Evolutionary conservation across 345 rosid genomes (phyloP), one percentile per base, ranked within the genome.

Genomic region (Ceriops zippeliana): DNA sequence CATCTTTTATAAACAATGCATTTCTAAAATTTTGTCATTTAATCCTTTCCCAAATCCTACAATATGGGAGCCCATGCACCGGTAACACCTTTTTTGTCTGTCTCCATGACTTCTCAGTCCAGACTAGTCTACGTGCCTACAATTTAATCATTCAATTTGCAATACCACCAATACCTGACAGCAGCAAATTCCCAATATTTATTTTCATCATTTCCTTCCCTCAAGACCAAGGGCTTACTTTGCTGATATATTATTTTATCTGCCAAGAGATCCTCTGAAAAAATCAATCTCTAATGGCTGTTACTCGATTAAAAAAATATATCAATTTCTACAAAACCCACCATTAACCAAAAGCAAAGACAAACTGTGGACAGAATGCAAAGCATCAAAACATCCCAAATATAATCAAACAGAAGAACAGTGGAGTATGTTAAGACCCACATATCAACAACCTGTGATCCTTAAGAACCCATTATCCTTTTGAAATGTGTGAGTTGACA

Each of bases 371-470:
- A 4, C 24, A 6, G n/a, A 22, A 6, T 21, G 24, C 26, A 21
- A 54, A 37, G 28, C 24, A 11, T 46, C 2, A 24, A 34, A 57
- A 10, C 37, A 8, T 3, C 22, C 2, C 3, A 27, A 20, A 3
- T 34, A 26, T 11, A 56, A 56, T 22, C 64, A 22, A 31, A 1
- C 32, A 31, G 7, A 62, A 19, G 46, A 53, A 24, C 68, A 77
- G 53, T 34, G 42, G 37, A 7, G 52, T 22, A 27, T 67, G 51
- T 6, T 3, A 1, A 17, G 52, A 32, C 15, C 47, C n/a, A 54
- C 83, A 67, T 68, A 82, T 86, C 88, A 22, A 82, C 84, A 62
- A 84, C 84, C 10, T 71, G 64, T 30, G 84, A 76, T 76, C 80
- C 81, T 78, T 84, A 86, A 8, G 84, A 71, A 52, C 86, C 81